Evolutionary conservation across 805 yeast genomes (phyloP).

Genomic region (Zygosaccharomyces gambellarensis): DNA sequence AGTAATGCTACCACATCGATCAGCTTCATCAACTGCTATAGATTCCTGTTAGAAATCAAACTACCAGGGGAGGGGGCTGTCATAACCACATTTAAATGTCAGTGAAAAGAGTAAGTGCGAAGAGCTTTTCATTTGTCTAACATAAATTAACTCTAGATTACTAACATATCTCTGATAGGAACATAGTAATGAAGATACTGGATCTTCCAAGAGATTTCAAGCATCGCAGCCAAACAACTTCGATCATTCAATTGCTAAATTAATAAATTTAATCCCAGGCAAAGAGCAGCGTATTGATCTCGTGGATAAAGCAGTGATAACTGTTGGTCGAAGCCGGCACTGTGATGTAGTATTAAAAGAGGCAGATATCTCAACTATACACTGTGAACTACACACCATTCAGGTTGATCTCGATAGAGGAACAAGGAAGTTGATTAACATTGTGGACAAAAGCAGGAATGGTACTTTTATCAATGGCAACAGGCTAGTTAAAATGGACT

Average conservation of each 20-base stretch:
- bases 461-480: slow-evolving; percentile 65
- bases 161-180: slow-evolving; percentile 9
- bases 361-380: slow-evolving; percentile 60
- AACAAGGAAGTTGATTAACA: slow-evolving; percentile 38
- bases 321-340: slow-evolving; percentile 53
- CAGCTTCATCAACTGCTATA: neutral
- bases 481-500: slow-evolving; percentile 42
- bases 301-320: slow-evolving; percentile 31
- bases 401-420: slow-evolving; percentile 35
- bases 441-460: slow-evolving; percentile 55
- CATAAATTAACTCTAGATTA: neutral
- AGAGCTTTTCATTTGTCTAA: too few relatives aligned
- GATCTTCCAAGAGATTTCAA: slow-evolving; percentile 19
- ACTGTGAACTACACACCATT: slow-evolving; percentile 49
- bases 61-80: neutral
- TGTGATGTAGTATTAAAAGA: slow-evolving; percentile 55
- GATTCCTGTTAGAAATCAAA: neutral
- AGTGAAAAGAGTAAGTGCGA: slow-evolving; percentile 13
- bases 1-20: neutral
- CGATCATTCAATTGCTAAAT: slow-evolving; percentile 16
- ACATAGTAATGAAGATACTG: slow-evolving; percentile 6
- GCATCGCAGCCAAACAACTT: slow-evolving; percentile 5
- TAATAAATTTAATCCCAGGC: slow-evolving; percentile 33
- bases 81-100: neutral
- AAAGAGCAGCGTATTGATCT: slow-evolving; percentile 32